These are phyloP conservation scores for Thermothielavioides terrestris DNA, from an alignment of 495 filamentous ascomycete genomes.

Conservation along the genomic window DNA sequence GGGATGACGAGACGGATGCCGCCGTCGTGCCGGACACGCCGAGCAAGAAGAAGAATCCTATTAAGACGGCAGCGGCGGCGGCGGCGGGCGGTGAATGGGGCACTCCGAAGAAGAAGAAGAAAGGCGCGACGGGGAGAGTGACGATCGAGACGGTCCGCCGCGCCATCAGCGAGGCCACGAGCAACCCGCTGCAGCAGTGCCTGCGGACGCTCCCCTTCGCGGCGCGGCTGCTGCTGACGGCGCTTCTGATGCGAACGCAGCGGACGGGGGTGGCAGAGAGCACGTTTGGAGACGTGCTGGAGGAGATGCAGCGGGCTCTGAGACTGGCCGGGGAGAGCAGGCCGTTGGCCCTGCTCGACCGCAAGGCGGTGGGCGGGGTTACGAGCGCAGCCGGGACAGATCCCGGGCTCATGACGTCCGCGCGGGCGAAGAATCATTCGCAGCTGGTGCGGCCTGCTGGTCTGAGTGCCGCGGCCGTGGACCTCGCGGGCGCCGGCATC, in stretches of 20 bases:
- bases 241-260: conserved; percentile 66
- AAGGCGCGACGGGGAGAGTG: conserved; percentile 46
- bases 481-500: conserved; percentile 79
- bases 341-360: conserved; percentile 25
- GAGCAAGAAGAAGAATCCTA: conserved; percentile 29
- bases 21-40: conserved; percentile 30
- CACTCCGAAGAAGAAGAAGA: conserved; percentile 19
- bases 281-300: conserved; percentile 79
- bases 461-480: conserved; percentile 64
- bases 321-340: conserved; percentile 46
- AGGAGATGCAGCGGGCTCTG: conserved; percentile 72
- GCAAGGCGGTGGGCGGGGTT: conserved; percentile 2
- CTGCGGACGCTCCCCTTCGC: conserved; percentile 72
- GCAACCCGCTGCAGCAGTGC: conserved; percentile 80
- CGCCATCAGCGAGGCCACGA: conserved; percentile 91
- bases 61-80: neutral
- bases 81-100: neutral
- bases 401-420: conserved; percentile 1
- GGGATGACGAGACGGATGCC: neutral
- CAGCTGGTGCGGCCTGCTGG: conserved; percentile 47
- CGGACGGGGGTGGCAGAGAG: conserved; percentile 81
- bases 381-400: neutral
- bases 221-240: conserved; percentile 76
- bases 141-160: conserved; percentile 89
- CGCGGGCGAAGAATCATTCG: conserved; percentile 4